These are phyloP conservation scores for Xylaria sp. DNA, from an alignment of 2,329 filamentous ascomycete genomes.

Conservation along the genomic window DNA sequence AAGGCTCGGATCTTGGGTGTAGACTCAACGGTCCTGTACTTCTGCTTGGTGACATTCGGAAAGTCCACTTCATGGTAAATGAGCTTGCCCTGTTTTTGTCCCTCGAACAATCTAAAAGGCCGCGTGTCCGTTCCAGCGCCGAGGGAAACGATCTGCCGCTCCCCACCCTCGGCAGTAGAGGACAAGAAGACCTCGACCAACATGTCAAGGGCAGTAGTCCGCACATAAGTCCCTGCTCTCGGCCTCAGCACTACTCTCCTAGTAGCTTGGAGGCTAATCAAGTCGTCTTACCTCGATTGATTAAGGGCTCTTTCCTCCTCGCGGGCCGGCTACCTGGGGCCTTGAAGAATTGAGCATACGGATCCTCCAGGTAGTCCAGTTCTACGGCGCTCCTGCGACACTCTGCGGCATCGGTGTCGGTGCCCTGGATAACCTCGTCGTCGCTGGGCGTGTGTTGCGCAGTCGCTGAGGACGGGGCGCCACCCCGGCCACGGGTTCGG, in stretches of 20 bases:
- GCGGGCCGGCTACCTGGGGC: conserved; percentile 46
- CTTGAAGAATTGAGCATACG: conserved; percentile 74
- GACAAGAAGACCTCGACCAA: conserved; percentile 76
- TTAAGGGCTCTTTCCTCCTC: conserved; percentile 80
- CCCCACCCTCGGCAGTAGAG: conserved; percentile 32
- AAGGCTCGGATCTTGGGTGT: conserved; percentile 49
- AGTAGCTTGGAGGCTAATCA: conserved; percentile 3
- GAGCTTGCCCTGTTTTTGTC: conserved; percentile 50
- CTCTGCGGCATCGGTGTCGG: conserved; percentile 88
- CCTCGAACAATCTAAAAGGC: conserved; percentile 73
- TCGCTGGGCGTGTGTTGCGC: conserved; percentile 48
- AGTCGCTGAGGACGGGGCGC: conserved; percentile 25
- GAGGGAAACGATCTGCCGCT: conserved; percentile 84
- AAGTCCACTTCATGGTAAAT: conserved; percentile 96
- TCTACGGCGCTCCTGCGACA: conserved; percentile 89
- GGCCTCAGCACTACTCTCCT: conserved; percentile 35
- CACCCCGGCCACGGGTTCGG: conserved; percentile 39
- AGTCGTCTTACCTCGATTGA: conserved; percentile 77
- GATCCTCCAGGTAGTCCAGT: conserved; percentile 82
- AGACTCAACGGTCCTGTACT: conserved; percentile 61
- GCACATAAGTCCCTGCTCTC: conserved; percentile 81
- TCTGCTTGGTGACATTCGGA: conserved; percentile 70
- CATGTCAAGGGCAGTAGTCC: conserved; percentile 80
- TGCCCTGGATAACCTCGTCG: conserved; percentile 82
- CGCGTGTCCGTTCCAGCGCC: conserved; percentile 95